phyloP scores from a whole-genome alignment of 495 filamentous ascomycete genomes.

The Xylaria curta region DNA sequence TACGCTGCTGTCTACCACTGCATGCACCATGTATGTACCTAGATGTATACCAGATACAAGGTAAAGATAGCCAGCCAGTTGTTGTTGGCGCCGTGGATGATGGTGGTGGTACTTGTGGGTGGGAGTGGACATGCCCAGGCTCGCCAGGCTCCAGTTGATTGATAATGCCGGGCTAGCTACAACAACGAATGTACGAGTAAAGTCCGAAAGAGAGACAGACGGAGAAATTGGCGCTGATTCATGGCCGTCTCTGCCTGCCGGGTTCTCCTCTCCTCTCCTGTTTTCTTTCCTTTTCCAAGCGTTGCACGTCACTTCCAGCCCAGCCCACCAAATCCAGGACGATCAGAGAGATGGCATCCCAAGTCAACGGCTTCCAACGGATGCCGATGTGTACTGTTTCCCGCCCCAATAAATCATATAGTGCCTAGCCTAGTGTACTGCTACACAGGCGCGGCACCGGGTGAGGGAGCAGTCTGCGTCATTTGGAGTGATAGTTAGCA shows the following conservation, averaged over 20 bases:
- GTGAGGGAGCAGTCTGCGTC: conserved; percentile 15
- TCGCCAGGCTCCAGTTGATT: not conserved
- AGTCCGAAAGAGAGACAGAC: conserved; percentile 5
- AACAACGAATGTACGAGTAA: conserved; percentile 1
- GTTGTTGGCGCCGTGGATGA: not conserved
- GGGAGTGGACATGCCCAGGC: conserved; percentile 9
- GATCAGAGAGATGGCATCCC: not conserved
- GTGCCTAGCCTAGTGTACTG: not conserved
- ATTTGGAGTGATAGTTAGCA: conserved; percentile 1
- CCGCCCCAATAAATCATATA: not conserved
- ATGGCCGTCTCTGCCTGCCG: conserved; percentile 8
- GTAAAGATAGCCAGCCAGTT: not conserved
- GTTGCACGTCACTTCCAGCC: not conserved
- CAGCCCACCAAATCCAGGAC: not conserved
- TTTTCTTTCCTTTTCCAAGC: conserved; percentile 2
- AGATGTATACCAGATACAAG: not conserved
- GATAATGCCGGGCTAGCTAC: not conserved
- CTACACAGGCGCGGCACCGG: not conserved
- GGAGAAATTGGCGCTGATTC: not conserved
- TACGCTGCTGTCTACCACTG: not conserved
- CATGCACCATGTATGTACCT: not conserved
- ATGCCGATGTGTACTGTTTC: not conserved
- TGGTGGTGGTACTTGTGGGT: conserved; percentile 1
- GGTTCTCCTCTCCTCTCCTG: not conserved
- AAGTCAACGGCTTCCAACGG: not conserved